Conservation (phyloP, 2,329 filamentous ascomycete genomes). For the Botrytis squamosa region DNA sequence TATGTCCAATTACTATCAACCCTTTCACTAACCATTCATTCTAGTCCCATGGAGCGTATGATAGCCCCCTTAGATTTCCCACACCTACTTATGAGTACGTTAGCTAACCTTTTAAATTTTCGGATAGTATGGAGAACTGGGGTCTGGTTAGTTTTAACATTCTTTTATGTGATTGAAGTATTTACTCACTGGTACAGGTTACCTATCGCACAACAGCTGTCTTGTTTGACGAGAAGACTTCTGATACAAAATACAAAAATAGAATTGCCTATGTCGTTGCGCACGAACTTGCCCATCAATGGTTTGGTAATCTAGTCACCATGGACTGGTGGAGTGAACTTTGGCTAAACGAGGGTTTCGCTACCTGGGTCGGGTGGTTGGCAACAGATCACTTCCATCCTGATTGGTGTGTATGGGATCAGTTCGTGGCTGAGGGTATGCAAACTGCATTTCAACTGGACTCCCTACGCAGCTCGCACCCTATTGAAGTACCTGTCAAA, state of each 20-base stretch:
- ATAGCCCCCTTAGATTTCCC: neutral
- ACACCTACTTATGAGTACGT: neutral
- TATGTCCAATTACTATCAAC: neutral
- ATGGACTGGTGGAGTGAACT: slow-evolving; percentile 97
- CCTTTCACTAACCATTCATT: slow-evolving; percentile 43
- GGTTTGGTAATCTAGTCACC: slow-evolving; percentile 93
- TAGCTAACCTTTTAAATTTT: neutral
- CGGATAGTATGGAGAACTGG: slow-evolving; percentile 62
- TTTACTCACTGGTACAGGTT: slow-evolving; percentile 47
- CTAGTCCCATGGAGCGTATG: slow-evolving; percentile 69
- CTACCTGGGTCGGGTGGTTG: slow-evolving; percentile 93
- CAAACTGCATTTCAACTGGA: slow-evolving; percentile 90
- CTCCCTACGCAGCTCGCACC: slow-evolving; percentile 85
- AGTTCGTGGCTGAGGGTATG: slow-evolving; percentile 94
- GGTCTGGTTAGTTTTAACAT: slow-evolving; percentile 82
- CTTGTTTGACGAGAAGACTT: slow-evolving; percentile 91
- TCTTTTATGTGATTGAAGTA: neutral
- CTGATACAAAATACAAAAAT: slow-evolving; percentile 87
- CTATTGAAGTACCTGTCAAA: slow-evolving; percentile 91
- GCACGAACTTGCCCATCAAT: slow-evolving; percentile 95
- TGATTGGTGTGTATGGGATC: slow-evolving; percentile 96
- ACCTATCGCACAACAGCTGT: slow-evolving; percentile 95
- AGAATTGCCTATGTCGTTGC: slow-evolving; percentile 94
- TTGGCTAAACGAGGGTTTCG: slow-evolving; percentile 95
- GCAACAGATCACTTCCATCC: slow-evolving; percentile 80